These are phyloP conservation scores for Sphagnum contortum DNA, from an alignment of 225 moss, liverwort and hornwort genomes.

Conservation along the genomic window DNA sequence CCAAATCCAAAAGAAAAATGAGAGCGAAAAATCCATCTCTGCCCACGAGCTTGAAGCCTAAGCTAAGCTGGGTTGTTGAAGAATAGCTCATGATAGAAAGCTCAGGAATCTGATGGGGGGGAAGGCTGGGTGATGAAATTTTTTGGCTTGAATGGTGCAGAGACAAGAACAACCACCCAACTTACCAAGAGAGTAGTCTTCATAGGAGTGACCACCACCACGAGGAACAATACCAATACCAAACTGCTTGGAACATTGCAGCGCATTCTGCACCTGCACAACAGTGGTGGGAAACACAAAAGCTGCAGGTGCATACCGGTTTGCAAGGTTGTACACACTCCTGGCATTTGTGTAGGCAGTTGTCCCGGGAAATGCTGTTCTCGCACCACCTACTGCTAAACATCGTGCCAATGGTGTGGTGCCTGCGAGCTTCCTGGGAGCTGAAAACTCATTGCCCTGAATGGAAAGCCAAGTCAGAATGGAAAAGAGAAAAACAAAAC, in stretches of 20 bases:
- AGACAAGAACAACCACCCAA: not conserved
- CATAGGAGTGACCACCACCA: conserved; percentile 72
- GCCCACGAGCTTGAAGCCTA: too few species aligned
- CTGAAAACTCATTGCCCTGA: too few species aligned
- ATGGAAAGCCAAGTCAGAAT: too few species aligned
- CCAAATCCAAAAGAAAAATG: too few species aligned
- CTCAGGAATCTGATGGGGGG: too few species aligned
- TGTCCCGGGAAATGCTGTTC: conserved; percentile 48
- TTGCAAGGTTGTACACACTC: conserved; percentile 37
- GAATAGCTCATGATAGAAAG: too few species aligned
- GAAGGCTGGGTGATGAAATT: too few species aligned
- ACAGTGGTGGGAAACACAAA: conserved; percentile 59
- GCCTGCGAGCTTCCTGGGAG: conserved; percentile 12
- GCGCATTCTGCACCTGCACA: conserved; percentile 59
- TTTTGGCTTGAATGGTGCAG: too few species aligned
- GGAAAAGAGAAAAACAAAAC: too few species aligned
- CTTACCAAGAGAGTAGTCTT: conserved; percentile 61
- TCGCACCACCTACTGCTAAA: conserved; percentile 36
- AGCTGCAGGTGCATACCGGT: conserved; percentile 48
- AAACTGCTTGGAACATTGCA: conserved; percentile 47
- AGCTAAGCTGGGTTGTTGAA: too few species aligned
- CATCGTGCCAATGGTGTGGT: conserved; percentile 20
- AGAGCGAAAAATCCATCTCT: too few species aligned
- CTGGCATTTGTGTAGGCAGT: conserved; percentile 35
- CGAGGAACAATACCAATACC: conserved; percentile 63